Base-by-base conservation (phyloP, 768 basidiomycete genomes). In the Hericium coralloides region DNA sequence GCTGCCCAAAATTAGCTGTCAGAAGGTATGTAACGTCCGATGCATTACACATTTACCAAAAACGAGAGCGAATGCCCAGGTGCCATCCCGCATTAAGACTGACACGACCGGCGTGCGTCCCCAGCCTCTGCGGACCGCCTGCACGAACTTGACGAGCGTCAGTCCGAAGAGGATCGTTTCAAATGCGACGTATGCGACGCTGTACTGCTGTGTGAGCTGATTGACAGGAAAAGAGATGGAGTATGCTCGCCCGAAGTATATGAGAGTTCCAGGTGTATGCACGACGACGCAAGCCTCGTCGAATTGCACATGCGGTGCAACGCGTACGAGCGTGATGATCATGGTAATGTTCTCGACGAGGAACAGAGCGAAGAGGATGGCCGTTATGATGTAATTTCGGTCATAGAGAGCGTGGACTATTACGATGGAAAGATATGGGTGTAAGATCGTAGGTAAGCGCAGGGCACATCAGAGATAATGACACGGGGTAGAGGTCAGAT, bases 1-100 rank as follows among this genome's bases (percentile, higher is more conserved):
- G 38, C 61, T 62, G n/a, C 25, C 2, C 20, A 3, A 3, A 26
- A 37, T 22, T 38, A 15, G 10, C 20, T 6, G 9, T 26, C 36
- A 38, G 54, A 14, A 12, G 15, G 18, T 2, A 2, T 1, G 38
- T 25, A 48, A 36, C 22, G n/a, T 12, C n/a, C 5, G 38, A 37
- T 6, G 18, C 52, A 14, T 8, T 6, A 31, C 10, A 8, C 25
- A 48, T 65, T n/a, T 25, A 68, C 67, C 31, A 48, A 66, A 67
- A n/a, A 68, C 57, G 20, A 65, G 63, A 5, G 59, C 41, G 49
- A 66, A 68, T 0, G 66, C 66, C 57, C 64, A 63, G 37, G 65
- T 63, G 6, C 67, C 64, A 48, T 67, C 67, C 20, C 65, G 65
- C 12, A 66, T 56, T 52, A 68, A 60, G 38, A 63, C 59, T 25